phyloP scores from a whole-genome alignment of 108 stramenopile species.

The Seminavis robusta region DNA sequence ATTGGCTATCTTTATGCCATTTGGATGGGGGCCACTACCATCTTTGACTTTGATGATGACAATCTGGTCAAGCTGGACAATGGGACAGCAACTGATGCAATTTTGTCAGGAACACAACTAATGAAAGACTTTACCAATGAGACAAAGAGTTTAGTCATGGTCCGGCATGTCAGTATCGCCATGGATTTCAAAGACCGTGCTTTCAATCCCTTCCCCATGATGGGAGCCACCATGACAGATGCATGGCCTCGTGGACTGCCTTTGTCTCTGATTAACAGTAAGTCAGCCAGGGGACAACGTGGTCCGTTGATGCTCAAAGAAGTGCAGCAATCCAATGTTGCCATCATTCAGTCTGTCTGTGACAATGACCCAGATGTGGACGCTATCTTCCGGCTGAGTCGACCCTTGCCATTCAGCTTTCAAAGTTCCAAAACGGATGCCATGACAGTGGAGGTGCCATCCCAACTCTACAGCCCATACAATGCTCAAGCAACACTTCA shows the following conservation, averaged over 20 bases:
- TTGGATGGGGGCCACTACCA: constrained; percentile 36
- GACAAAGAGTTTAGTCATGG: no score
- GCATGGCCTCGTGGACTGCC: constrained; percentile 67
- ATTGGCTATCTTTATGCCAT: constrained; percentile 59
- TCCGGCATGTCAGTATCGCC: not conserved
- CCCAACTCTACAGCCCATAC: no score
- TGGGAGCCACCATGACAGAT: constrained; percentile 21
- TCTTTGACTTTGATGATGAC: constrained; percentile 69
- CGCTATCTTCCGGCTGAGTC: constrained; percentile 51
- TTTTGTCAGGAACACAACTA: no score
- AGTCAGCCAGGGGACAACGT: no score
- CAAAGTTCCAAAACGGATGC: constrained; percentile 7
- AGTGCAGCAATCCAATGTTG: constrained; percentile 8
- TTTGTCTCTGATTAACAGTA: no score
- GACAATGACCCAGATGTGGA: constrained; percentile 62
- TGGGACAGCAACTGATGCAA: not conserved
- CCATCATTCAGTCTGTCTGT: constrained; percentile 45
- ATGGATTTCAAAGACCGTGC: no score
- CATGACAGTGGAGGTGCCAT: no score
- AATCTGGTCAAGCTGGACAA: constrained; percentile 17
- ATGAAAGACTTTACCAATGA: no score
- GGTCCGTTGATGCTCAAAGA: no score
- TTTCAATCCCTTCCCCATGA: constrained; percentile 47
- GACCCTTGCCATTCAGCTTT: constrained; percentile 32
- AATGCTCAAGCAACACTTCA: constrained; percentile 67